phyloP scores from a whole-genome alignment of 1,284 basidiomycete genomes.

The Pseudozyma hubeiensis region DNA sequence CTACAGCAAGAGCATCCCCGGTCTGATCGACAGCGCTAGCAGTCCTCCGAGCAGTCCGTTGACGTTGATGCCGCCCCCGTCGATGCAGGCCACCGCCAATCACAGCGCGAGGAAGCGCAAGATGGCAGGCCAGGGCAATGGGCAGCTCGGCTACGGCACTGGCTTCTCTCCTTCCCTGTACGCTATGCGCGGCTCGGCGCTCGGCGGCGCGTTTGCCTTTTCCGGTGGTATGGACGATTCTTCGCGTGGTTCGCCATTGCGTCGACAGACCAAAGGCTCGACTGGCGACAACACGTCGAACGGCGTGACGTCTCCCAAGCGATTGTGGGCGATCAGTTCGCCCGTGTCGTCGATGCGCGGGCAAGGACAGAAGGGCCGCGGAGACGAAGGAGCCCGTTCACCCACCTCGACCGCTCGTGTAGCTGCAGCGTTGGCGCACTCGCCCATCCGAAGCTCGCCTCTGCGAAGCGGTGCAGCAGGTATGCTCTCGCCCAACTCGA shows the following conservation, averaged over 20 bases:
- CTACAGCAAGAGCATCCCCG: constrained; percentile 49
- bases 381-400: constrained; percentile 32
- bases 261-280: constrained; percentile 35
- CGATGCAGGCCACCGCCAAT: constrained; percentile 44
- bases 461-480: constrained; percentile 37
- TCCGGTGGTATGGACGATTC: constrained; percentile 40
- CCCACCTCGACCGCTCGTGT: constrained; percentile 43
- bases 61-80: constrained; percentile 58
- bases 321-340: constrained; percentile 52
- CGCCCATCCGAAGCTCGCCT: constrained; percentile 43
- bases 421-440: constrained; percentile 41
- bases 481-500: constrained; percentile 44
- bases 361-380: constrained; percentile 26
- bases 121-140: constrained; percentile 44
- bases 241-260: constrained; percentile 41
- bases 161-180: constrained; percentile 45
- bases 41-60: constrained; percentile 59
- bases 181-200: constrained; percentile 37
- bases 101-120: constrained; percentile 59
- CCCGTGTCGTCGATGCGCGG: constrained; percentile 52
- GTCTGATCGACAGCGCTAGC: constrained; percentile 59
- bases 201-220: constrained; percentile 44
- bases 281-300: constrained; percentile 11
- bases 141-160: constrained; percentile 36
- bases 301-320: constrained; percentile 47